Conservation (phyloP, 2,329 filamentous ascomycete genomes). For the Arthrobotrys sphaeroides region DNA sequence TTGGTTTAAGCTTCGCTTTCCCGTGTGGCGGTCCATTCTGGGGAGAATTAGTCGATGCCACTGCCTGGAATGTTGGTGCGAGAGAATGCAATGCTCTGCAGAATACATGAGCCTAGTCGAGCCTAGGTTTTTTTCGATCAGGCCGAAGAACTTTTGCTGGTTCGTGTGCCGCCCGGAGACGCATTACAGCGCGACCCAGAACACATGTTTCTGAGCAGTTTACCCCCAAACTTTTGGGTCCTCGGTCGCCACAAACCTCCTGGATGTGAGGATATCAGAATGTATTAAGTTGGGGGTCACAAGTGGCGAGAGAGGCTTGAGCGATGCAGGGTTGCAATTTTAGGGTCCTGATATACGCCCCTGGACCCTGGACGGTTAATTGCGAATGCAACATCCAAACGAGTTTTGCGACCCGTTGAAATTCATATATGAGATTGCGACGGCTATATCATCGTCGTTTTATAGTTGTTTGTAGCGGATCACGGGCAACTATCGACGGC, state of each 20-base stretch:
- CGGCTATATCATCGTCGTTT: neutral
- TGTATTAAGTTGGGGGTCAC: slow-evolving; percentile 20
- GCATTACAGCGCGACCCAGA: neutral
- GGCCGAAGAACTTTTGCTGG: neutral
- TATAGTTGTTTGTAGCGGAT: neutral
- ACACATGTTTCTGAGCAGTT: neutral
- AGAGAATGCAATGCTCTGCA: slow-evolving; percentile 4
- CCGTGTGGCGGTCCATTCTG: neutral
- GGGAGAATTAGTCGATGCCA: neutral
- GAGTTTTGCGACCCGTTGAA: neutral
- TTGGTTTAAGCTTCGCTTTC: slow-evolving; percentile 23
- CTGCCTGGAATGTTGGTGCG: neutral
- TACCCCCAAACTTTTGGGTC: neutral
- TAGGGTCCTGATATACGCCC: neutral
- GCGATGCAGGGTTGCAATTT: neutral
- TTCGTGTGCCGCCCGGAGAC: neutral
- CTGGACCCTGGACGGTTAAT: neutral
- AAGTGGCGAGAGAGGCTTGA: neutral
- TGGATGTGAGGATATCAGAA: neutral
- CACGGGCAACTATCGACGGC: neutral
- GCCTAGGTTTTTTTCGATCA: neutral
- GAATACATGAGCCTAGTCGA: neutral
- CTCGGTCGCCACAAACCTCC: slow-evolving; percentile 2
- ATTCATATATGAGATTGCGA: neutral
- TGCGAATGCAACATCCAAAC: neutral